Conservation (phyloP, 2,329 filamentous ascomycete genomes). For the Aureobasidium musti region DNA sequence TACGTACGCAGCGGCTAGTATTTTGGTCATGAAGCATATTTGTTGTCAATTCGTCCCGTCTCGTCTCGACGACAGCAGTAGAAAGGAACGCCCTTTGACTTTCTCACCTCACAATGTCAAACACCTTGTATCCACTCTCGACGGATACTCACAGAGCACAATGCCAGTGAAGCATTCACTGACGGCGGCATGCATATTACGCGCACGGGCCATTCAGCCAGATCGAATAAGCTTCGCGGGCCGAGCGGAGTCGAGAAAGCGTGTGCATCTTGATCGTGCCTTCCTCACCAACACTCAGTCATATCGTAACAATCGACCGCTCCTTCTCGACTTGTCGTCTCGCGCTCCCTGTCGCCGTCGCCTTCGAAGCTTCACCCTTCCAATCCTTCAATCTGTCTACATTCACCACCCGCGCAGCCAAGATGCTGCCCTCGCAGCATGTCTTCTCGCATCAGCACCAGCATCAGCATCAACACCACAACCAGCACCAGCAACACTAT, state of each 20-base stretch:
- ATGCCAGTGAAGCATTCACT: constrained; percentile 3
- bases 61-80: not conserved
- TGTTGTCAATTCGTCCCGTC: not conserved
- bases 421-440: constrained; percentile 50
- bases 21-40: not conserved
- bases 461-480: constrained; percentile 51
- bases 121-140: not conserved
- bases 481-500: constrained; percentile 41
- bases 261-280: constrained; percentile 6
- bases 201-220: not conserved
- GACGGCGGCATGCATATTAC: not conserved
- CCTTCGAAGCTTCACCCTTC: not conserved
- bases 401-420: constrained; percentile 25
- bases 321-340: not conserved
- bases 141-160: constrained; percentile 10
- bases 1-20: not conserved
- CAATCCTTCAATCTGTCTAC: constrained; percentile 14
- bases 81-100: not conserved
- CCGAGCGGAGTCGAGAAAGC: constrained; percentile 19
- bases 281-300: constrained; percentile 7
- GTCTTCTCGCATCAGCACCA: constrained; percentile 62
- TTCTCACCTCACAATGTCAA: not conserved
- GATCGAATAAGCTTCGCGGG: constrained; percentile 18
- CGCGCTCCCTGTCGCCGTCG: constrained; percentile 6
- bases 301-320: constrained; percentile 5